A percentile compares a stretch with the other conserved stretches of the same genome.
phyloP scores from a whole-genome alignment of 1,284 basidiomycete genomes.

The Trichosporon sp. region DNA sequence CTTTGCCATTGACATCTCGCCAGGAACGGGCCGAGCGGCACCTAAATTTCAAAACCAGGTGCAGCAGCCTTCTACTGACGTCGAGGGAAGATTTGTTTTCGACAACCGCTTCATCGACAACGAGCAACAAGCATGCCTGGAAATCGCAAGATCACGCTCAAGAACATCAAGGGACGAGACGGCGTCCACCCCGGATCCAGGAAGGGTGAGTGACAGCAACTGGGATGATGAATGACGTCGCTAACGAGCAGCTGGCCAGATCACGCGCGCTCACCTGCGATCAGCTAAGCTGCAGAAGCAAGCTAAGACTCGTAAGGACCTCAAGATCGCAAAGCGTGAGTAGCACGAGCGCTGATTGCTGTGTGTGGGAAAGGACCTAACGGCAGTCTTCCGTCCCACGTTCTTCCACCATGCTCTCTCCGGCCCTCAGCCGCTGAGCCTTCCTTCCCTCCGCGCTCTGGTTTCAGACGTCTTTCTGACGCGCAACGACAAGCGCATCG shows the following conservation, averaged over 20 bases:
- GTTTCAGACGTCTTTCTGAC: conserved; percentile 72
- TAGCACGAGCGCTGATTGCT: conserved; percentile 19
- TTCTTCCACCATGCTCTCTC: conserved; percentile 75
- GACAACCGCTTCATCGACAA: conserved; percentile 21
- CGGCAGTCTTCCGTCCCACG: conserved; percentile 67
- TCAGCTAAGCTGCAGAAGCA: conserved; percentile 68
- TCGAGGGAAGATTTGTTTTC: conserved; percentile 25
- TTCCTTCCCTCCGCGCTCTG: conserved; percentile 70
- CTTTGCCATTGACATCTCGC: background rate
- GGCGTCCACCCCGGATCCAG: conserved; percentile 55
- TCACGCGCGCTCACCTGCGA: conserved; percentile 70
- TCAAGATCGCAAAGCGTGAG: conserved; percentile 42
- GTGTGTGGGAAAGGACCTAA: conserved; percentile 22
- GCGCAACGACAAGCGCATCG: conserved; percentile 70
- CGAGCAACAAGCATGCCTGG: conserved; percentile 44
- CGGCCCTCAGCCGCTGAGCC: conserved; percentile 64
- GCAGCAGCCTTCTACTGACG: background rate
- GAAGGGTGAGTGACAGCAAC: conserved; percentile 43
- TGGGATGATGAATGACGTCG: background rate
- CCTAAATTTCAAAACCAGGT: conserved; percentile 17
- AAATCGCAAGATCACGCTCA: conserved; percentile 54
- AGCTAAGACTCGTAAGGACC: conserved; percentile 61
- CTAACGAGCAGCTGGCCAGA: conserved; percentile 65
- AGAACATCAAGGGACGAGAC: conserved; percentile 56
- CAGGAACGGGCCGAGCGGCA: conserved; percentile 16